Evolutionary conservation across 495 filamentous ascomycete genomes (phyloP).

Genomic region (Ascodesmis nigricans): DNA sequence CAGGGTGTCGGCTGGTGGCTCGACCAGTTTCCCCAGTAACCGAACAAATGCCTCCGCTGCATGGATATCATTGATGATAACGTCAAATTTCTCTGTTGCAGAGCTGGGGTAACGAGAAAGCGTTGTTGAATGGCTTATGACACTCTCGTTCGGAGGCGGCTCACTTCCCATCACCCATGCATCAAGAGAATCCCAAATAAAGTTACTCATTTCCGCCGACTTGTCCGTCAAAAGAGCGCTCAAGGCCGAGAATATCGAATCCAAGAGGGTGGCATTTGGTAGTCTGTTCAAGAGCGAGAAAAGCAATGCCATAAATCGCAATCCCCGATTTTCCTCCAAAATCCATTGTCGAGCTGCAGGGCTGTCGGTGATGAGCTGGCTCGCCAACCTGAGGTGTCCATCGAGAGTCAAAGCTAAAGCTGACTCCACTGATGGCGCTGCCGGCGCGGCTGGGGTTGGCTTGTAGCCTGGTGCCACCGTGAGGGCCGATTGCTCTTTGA

Average conservation of each 20-base stretch:
- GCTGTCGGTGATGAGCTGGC: slow-evolving; percentile 49
- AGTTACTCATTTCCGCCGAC: slow-evolving; percentile 8
- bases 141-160: slow-evolving; percentile 2
- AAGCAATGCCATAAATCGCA: slow-evolving; percentile 11
- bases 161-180: slow-evolving; percentile 15
- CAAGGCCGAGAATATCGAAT: slow-evolving; percentile 21
- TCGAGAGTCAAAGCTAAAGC: slow-evolving; percentile 79
- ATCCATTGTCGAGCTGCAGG: slow-evolving; percentile 36
- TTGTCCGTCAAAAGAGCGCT: slow-evolving; percentile 20
- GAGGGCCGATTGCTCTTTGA: slow-evolving; percentile 13
- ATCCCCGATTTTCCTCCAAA: slow-evolving; percentile 37
- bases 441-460: slow-evolving; percentile 19
- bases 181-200: slow-evolving; percentile 19
- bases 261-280: slow-evolving; percentile 18
- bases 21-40: slow-evolving; percentile 44
- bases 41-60: slow-evolving; percentile 49
- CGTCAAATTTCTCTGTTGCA: slow-evolving; percentile 14
- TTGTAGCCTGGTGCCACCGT: slow-evolving; percentile 11
- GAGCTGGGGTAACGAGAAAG: slow-evolving; percentile 11
- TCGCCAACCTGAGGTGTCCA: slow-evolving; percentile 69
- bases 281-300: slow-evolving; percentile 16
- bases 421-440: slow-evolving; percentile 34
- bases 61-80: slow-evolving; percentile 18
- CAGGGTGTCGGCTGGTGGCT: slow-evolving; percentile 34
- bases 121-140: slow-evolving; percentile 1